Evolutionary conservation across 805 yeast genomes (phyloP).

Genomic region (Yarrowia osloensis): DNA sequence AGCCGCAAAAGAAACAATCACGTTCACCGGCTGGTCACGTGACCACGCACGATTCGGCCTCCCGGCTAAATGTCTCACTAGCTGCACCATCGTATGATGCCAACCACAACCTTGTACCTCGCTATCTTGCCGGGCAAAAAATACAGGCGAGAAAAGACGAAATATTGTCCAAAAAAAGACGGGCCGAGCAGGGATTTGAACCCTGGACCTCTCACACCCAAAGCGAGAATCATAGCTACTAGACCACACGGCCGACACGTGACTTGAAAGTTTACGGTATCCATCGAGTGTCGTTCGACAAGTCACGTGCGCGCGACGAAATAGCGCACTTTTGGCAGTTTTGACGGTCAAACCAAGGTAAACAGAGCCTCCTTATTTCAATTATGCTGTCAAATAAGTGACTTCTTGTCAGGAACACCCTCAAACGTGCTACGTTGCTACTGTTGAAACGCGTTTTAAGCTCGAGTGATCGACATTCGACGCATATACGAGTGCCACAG

Average conservation of each 20-base stretch:
- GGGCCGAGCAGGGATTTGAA: slow-evolving; percentile 42
- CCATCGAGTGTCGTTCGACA: neutral
- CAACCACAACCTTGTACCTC: slow-evolving; percentile 18
- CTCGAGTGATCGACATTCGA: neutral
- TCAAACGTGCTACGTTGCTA: neutral
- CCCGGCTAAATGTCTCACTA: slow-evolving; percentile 13
- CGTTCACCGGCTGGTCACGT: neutral
- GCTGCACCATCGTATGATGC: slow-evolving; percentile 16
- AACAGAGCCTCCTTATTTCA: no score
- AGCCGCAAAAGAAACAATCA: slow-evolving; percentile 17
- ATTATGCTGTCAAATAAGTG: no score
- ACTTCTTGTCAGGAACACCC: no score
- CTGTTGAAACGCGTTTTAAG: neutral
- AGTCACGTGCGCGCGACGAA: neutral
- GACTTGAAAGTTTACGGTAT: neutral
- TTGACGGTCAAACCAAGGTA: neutral
- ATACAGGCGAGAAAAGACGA: neutral
- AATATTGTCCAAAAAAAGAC: neutral
- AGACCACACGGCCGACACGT: slow-evolving; percentile 39
- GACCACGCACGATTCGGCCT: neutral
- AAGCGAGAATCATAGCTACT: slow-evolving; percentile 41
- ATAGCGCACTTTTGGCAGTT: neutral
- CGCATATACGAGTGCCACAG: slow-evolving; percentile 11
- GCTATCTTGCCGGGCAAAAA: neutral
- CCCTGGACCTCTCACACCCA: slow-evolving; percentile 42